These are phyloP conservation scores for Trametes gibbosa DNA, from an alignment of 768 basidiomycete species.

Conservation along the genomic window DNA sequence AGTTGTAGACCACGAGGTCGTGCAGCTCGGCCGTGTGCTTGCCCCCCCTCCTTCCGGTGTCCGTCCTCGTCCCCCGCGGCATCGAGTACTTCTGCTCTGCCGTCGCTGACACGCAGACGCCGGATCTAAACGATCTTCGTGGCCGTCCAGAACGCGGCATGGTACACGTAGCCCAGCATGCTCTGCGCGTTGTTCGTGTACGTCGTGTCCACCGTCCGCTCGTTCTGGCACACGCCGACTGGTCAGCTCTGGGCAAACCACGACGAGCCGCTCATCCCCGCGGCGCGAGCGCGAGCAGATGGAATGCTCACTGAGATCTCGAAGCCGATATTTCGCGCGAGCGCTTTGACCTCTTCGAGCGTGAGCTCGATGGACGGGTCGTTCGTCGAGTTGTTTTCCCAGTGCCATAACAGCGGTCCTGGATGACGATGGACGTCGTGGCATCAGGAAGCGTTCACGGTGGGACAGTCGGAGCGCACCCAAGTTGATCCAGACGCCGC, in stretches of 20 bases:
- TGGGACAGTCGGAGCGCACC: too few species aligned
- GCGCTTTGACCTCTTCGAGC: conserved; percentile 81
- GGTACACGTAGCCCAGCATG: conserved; percentile 85
- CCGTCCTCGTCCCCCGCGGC: too few species aligned
- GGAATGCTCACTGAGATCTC: conserved; percentile 61
- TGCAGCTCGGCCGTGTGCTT: too few species aligned
- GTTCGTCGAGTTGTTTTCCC: conserved; percentile 80
- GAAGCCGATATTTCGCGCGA: conserved; percentile 77
- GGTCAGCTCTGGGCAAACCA: background rate
- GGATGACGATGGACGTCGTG: too few species aligned
- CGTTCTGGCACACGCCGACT: conserved; percentile 52
- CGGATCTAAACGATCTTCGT: conserved; percentile 40
- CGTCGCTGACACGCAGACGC: too few species aligned
- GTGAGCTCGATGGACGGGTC: conserved; percentile 86
- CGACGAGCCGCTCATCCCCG: too few species aligned
- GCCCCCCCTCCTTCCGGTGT: too few species aligned
- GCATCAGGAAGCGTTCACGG: too few species aligned
- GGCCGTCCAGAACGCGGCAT: conserved; percentile 83
- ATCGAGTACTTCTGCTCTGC: too few species aligned
- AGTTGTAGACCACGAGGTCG: too few species aligned
- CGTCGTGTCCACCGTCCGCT: conserved; percentile 74
- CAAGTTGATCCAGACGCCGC: conserved; percentile 91
- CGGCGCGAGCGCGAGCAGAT: background rate
- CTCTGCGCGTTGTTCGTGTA: conserved; percentile 81
- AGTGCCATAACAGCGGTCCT: conserved; percentile 98